phyloP scores from a whole-genome alignment of 2,329 filamentous ascomycete species.

The Lecanoromycetidae sp. region DNA sequence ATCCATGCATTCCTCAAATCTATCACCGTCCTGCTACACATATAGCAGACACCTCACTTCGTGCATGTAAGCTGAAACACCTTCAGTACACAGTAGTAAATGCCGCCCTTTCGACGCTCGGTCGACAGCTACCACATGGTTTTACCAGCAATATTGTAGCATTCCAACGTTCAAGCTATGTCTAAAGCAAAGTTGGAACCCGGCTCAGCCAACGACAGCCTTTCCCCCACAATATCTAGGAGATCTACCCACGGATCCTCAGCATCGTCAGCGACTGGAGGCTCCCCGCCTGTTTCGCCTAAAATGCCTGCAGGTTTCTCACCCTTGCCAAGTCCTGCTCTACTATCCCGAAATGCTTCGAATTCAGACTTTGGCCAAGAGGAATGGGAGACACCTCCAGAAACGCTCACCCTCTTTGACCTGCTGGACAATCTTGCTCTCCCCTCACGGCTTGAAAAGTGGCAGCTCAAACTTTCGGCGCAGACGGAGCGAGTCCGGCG shows the following conservation, averaged over 20 bases:
- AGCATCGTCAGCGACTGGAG: slow-evolving; percentile 33
- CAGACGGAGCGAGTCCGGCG: slow-evolving; percentile 77
- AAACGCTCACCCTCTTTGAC: slow-evolving; percentile 83
- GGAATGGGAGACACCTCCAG: slow-evolving; percentile 78
- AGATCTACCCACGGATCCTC: slow-evolving; percentile 20
- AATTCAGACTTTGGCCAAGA: slow-evolving; percentile 79
- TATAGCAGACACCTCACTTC: not conserved
- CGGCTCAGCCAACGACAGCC: slow-evolving; percentile 15
- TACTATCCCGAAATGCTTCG: slow-evolving; percentile 62
- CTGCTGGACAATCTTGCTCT: slow-evolving; percentile 86
- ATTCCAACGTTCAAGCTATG: slow-evolving; percentile 22
- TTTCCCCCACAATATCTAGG: slow-evolving; percentile 17
- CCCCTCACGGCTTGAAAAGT: slow-evolving; percentile 77
- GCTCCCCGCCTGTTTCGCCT: slow-evolving; percentile 34
- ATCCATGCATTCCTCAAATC: not conserved
- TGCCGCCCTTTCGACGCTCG: no score
- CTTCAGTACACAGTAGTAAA: no score
- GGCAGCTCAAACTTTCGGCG: slow-evolving; percentile 68
- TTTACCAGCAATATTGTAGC: not conserved
- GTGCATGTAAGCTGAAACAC: no score
- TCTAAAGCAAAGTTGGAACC: slow-evolving; percentile 22
- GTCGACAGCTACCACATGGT: no score
- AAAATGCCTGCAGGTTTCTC: slow-evolving; percentile 39
- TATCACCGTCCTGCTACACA: no score
- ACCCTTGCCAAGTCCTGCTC: slow-evolving; percentile 38